phyloP scores from a whole-genome alignment of 2,329 filamentous ascomycete species.

The Sporothrix dimorphospora region DNA sequence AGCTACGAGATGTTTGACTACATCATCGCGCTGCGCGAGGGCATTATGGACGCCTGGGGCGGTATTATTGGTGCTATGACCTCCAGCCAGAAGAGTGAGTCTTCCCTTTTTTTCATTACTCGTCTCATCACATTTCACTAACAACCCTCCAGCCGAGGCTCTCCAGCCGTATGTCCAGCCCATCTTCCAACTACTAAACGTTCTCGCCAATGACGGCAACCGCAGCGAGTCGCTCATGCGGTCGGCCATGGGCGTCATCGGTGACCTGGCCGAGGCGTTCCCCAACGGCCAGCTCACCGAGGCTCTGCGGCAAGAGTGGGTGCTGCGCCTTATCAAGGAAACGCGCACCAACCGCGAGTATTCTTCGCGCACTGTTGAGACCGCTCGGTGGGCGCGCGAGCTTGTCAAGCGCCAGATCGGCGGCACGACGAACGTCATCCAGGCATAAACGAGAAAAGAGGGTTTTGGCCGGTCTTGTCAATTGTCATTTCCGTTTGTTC shows the following conservation, averaged over 20 bases:
- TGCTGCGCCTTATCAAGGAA: slow-evolving; percentile 87
- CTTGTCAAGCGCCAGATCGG: slow-evolving; percentile 90
- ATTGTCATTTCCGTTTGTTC: slow-evolving; percentile 2
- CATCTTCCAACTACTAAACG: slow-evolving; percentile 84
- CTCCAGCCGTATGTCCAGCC: slow-evolving; percentile 78
- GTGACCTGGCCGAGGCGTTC: slow-evolving; percentile 92
- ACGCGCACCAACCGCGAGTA: slow-evolving; percentile 89
- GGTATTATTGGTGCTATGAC: slow-evolving; percentile 96
- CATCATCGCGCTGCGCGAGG: slow-evolving; percentile 89
- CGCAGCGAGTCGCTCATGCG: slow-evolving; percentile 90
- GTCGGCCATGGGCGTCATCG: slow-evolving; percentile 96
- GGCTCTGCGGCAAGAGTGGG: slow-evolving; percentile 88
- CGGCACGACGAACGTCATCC: slow-evolving; percentile 55
- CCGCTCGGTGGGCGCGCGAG: slow-evolving; percentile 94
- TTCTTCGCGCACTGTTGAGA: slow-evolving; percentile 82
- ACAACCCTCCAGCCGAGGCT: slow-evolving; percentile 58
- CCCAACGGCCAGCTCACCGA: slow-evolving; percentile 83
- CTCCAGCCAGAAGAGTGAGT: slow-evolving; percentile 72
- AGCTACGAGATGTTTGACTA: slow-evolving; percentile 97
- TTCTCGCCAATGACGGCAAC: slow-evolving; percentile 79
- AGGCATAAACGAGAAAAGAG: slow-evolving; percentile 46
- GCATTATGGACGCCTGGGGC: slow-evolving; percentile 99
- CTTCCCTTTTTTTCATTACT: background rate
- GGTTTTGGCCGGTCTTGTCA: background rate
- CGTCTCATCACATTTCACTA: slow-evolving; percentile 35